Evolutionary conservation across 2,329 filamentous ascomycete species (phyloP).

Genomic region (Fusarium zealandicum): DNA sequence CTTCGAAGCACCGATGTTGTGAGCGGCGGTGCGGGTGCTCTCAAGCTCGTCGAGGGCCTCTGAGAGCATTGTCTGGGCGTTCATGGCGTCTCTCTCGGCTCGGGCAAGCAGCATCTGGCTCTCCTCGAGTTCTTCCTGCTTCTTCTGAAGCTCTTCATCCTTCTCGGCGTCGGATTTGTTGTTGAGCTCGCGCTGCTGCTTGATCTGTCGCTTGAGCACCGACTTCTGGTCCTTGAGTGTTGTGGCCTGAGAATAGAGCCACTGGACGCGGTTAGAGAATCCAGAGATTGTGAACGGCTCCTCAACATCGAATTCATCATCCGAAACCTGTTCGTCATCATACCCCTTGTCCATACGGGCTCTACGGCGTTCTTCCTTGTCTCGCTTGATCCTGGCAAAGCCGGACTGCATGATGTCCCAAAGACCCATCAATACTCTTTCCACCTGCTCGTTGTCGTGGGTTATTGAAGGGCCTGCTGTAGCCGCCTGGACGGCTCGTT

Average conservation of each 20-base stretch:
- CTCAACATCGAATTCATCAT: conserved; percentile 62
- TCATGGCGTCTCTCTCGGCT: conserved; percentile 49
- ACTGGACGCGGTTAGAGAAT: conserved; percentile 81
- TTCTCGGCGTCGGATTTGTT: conserved; percentile 80
- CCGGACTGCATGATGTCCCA: conserved; percentile 63
- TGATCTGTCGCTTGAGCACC: conserved; percentile 89
- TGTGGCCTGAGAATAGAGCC: conserved; percentile 78
- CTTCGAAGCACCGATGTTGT: conserved; percentile 32
- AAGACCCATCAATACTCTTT: conserved; percentile 59
- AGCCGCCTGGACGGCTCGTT: conserved; percentile 43
- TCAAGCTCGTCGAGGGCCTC: conserved; percentile 58
- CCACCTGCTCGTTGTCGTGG: conserved; percentile 59
- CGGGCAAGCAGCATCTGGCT: conserved; percentile 46
- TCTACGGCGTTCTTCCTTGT: conserved; percentile 61
- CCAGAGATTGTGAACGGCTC: conserved; percentile 75
- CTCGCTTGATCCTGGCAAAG: conserved; percentile 62
- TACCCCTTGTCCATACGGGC: conserved; percentile 64
- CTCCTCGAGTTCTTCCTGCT: conserved; percentile 63
- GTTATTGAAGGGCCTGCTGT: conserved; percentile 39
- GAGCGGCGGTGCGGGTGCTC: conserved; percentile 37
- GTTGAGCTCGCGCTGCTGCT: conserved; percentile 93
- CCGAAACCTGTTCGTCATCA: conserved; percentile 66
- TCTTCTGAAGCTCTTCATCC: conserved; percentile 68
- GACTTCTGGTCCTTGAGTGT: conserved; percentile 85
- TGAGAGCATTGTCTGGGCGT: conserved; percentile 58